A percentile compares a stretch with the other conserved stretches of the same genome.
phyloP scores from a whole-genome alignment of 176 grass and related monocot genomes.

The Raddia distichophylla region DNA sequence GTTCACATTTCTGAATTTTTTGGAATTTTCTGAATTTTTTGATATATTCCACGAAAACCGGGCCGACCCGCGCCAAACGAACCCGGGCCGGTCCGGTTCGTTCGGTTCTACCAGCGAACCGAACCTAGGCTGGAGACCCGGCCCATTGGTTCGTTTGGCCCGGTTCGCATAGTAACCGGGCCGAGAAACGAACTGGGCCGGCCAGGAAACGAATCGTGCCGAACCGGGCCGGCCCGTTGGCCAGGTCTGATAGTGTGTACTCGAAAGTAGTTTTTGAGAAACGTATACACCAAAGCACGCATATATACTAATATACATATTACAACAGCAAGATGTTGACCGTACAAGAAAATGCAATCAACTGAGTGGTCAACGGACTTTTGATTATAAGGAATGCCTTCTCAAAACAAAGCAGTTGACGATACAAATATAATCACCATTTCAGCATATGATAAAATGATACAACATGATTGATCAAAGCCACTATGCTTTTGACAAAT shows the following conservation, averaged over 20 bases:
- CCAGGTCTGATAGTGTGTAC: neutral
- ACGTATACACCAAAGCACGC: neutral
- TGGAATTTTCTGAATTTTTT: no score
- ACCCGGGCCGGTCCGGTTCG: no score
- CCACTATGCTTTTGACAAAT: conserved; percentile 12
- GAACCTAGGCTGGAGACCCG: no score
- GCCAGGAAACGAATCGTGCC: no score
- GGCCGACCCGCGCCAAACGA: no score
- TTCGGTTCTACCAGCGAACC: no score
- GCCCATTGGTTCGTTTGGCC: no score
- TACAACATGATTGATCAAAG: conserved; percentile 4
- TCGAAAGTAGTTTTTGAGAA: conserved; percentile 13
- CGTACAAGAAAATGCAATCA: neutral
- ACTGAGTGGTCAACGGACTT: neutral
- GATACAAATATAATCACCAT: neutral
- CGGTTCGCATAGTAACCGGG: no score
- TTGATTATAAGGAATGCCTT: neutral
- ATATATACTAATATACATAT: neutral
- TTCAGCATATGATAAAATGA: neutral
- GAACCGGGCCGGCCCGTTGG: no score
- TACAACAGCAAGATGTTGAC: neutral
- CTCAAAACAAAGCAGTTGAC: neutral
- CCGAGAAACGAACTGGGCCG: no score
- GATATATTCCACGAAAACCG: no score
- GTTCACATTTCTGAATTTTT: no score